Evolutionary conservation across 2,329 filamentous ascomycete genomes (phyloP).

Genomic region (Ceratocystis cacaofunesta): DNA sequence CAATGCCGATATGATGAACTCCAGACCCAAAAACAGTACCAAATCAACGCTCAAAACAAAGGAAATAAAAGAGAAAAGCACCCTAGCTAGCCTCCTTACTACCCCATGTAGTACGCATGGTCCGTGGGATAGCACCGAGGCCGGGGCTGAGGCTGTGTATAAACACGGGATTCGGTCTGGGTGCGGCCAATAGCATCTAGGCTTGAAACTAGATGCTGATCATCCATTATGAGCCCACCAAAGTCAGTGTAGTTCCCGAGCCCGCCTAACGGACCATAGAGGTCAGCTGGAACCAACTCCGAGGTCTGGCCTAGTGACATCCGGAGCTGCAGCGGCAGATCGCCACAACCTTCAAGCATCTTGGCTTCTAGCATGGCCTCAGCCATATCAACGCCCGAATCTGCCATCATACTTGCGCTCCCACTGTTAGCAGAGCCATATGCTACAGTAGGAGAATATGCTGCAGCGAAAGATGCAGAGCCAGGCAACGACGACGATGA

Average conservation of each 20-base stretch:
- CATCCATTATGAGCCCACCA: too few relatives aligned
- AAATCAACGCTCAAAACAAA: background rate
- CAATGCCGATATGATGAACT: background rate
- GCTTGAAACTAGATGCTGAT: too few relatives aligned
- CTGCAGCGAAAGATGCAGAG: background rate
- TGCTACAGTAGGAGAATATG: background rate
- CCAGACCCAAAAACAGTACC: background rate
- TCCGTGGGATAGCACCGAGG: too few relatives aligned
- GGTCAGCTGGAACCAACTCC: too few relatives aligned
- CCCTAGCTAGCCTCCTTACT: too few relatives aligned
- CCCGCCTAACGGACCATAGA: too few relatives aligned
- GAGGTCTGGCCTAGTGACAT: background rate
- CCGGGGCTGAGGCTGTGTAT: too few relatives aligned
- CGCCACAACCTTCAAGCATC: background rate
- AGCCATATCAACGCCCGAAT: background rate
- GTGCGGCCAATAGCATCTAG: too few relatives aligned
- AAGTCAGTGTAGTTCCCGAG: too few relatives aligned
- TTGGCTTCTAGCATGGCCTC: background rate
- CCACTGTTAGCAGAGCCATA: background rate
- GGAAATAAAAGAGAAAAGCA: too few relatives aligned
- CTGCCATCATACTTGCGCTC: background rate
- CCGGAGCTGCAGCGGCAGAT: background rate
- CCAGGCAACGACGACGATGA: background rate
- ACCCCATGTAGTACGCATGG: too few relatives aligned
- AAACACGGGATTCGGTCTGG: too few relatives aligned